A percentile compares a stretch with the other conserved stretches of the same genome.
Evolutionary conservation across 2,329 filamentous ascomycete genomes (phyloP).

Genomic region (Aspergillus sp.): DNA sequence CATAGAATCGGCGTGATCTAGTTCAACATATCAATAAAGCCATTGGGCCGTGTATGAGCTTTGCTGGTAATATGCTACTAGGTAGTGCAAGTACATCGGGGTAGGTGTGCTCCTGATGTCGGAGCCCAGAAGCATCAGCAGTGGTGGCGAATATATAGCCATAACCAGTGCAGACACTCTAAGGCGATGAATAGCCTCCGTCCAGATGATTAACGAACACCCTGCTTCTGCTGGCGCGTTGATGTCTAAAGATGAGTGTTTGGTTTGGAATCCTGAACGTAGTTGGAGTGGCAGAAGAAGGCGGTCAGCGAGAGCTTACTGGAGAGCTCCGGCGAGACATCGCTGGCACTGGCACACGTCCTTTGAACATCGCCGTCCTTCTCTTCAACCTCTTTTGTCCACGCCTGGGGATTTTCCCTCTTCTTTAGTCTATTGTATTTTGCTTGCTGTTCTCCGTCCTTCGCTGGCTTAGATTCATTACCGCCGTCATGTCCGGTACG

Average conservation of each 20-base stretch:
- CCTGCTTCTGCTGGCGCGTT: neutral
- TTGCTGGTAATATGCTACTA: too few species aligned
- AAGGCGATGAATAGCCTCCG: too few species aligned
- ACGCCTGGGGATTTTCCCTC: constrained; percentile 3
- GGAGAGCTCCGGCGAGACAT: constrained; percentile 30
- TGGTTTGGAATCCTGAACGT: too few species aligned
- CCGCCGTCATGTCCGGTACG: constrained; percentile 39
- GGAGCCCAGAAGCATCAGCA: too few species aligned
- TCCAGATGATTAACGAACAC: too few species aligned
- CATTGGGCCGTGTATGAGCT: too few species aligned
- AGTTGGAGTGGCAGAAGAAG: constrained; percentile 11
- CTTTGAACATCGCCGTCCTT: constrained; percentile 12
- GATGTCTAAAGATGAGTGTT: neutral
- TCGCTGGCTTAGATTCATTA: constrained; percentile 7
- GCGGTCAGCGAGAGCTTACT: constrained; percentile 27
- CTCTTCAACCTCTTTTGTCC: constrained; percentile 12
- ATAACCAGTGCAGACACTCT: too few species aligned
- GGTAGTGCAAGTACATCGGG: too few species aligned
- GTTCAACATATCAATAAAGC: too few species aligned
- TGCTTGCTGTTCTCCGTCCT: constrained; percentile 5
- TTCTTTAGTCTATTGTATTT: constrained; percentile 3
- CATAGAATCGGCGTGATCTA: too few species aligned
- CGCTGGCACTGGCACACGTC: constrained; percentile 26
- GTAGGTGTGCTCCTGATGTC: too few species aligned
- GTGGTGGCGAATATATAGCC: too few species aligned